Base-by-base conservation (phyloP, 345 rosid genomes). In the Citrus australasica region DNA sequence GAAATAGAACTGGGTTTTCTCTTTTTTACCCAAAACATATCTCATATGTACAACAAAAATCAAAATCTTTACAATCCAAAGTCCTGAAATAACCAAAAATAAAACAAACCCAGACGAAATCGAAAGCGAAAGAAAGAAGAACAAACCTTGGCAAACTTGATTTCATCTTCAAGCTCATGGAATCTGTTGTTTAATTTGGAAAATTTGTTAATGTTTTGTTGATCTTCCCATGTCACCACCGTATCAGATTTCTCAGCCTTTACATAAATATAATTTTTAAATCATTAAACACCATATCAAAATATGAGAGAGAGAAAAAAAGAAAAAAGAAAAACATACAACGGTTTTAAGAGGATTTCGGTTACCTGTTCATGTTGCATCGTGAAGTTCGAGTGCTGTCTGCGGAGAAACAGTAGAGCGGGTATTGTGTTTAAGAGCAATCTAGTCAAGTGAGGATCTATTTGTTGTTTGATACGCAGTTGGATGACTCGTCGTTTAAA, bases 201-300 rank as follows among this genome's bases (percentile, higher is more conserved):
- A 78, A 96, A 96, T 73, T 74, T 90, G 84, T 94, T 94, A 75
- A 96, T 96, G 85, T 92, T 96, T 80, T 89, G 97, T 88, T 96
- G 99, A 71, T 96, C 99, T 75, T 92, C 95, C 99, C 99, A 96
- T 4, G 98, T 96, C 33, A 96, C 99, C 88, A 86, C 92, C 79
- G 78, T 90, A 63, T 85, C 97, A 82, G 98, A 90, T 87, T 93
- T 97, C 76, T 90, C 90, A 5, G 95, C 88, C 96, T 94, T 78
- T 79, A 84, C 79, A 69, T 67, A 69, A 27, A 78, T 38, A 59
- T 13, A 28, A 28, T 0, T 2, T 10, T 8, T 14, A 21, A 53
- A 8, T 14, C 9, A 56, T 9, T 32, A 21, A 25, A 62, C 40
- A 25, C n/a, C 5, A 27, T 13, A 51, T 14, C 40, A 73, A 35